These are phyloP conservation scores for Murraya paniculata DNA, from an alignment of 345 rosid species.

Conservation along the genomic window DNA sequence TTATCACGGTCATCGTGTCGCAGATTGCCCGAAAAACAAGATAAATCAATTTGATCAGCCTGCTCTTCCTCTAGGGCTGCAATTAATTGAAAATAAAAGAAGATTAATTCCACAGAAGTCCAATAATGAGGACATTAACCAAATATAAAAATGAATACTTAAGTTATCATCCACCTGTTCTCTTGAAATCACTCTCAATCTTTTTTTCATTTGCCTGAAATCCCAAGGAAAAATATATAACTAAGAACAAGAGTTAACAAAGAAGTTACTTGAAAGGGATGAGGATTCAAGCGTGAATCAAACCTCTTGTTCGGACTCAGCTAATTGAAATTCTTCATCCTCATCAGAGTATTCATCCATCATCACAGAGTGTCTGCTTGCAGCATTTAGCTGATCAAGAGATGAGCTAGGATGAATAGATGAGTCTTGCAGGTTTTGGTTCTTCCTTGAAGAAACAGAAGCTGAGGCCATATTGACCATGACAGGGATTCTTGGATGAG, in stretches of 20 bases:
- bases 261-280: conserved; percentile 1
- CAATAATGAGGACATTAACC: background rate
- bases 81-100: conserved; percentile 18
- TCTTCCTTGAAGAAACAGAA: conserved; percentile 51
- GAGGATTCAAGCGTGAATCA: conserved; percentile 7
- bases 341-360: conserved; percentile 93
- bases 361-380: conserved; percentile 62
- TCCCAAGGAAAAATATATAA: conserved; percentile 5
- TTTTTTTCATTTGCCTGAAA: conserved; percentile 50
- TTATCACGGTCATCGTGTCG: conserved; percentile 81
- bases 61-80: conserved; percentile 74
- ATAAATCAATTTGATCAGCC: conserved; percentile 65
- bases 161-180: conserved; percentile 49
- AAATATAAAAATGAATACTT: conserved; percentile 7
- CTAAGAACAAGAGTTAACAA: background rate
- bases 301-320: conserved; percentile 94
- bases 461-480: conserved; percentile 97
- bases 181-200: conserved; percentile 54
- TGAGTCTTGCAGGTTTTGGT: conserved; percentile 45
- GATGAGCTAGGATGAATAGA: conserved; percentile 49
- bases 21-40: conserved; percentile 82
- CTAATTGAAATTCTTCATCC: conserved; percentile 87
- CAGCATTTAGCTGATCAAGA: conserved; percentile 62
- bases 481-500: conserved; percentile 89
- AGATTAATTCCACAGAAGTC: conserved; percentile 10